Conservation (phyloP, 306 rosid genomes). For the Vigna nakashimae region DNA sequence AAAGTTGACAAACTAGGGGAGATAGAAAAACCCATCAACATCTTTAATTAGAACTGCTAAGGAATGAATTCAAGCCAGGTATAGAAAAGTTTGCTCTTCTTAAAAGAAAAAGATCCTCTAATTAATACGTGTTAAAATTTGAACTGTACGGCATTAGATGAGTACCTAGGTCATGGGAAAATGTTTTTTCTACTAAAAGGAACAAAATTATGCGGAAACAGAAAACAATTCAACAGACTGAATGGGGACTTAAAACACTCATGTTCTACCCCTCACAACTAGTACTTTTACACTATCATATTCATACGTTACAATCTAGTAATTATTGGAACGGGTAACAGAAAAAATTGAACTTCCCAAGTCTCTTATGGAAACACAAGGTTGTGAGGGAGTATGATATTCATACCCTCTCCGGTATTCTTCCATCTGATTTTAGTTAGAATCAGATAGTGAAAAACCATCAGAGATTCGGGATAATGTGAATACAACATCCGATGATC, state of each 20-base stretch:
- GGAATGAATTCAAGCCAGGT: neutral
- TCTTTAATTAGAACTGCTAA: neutral
- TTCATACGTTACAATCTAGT: neutral
- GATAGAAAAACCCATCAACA: neutral
- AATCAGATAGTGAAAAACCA: neutral
- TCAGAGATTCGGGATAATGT: neutral
- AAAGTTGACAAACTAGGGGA: neutral
- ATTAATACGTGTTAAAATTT: neutral
- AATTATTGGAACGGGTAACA: neutral
- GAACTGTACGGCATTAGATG: neutral
- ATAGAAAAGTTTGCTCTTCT: neutral
- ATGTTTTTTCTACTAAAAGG: neutral
- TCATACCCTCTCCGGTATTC: neutral
- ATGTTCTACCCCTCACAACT: neutral
- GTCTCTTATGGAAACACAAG: neutral
- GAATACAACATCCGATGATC: conserved; percentile 1
- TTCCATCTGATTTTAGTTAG: neutral
- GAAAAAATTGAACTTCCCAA: neutral
- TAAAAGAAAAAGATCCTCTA: neutral
- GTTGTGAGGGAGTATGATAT: neutral
- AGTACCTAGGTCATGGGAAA: neutral
- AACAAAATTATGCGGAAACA: neutral
- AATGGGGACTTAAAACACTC: neutral
- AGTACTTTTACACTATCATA: neutral
- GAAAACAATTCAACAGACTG: neutral